A percentile compares a stretch with the other conserved stretches of the same genome.
Conservation (phyloP, 1,284 basidiomycete genomes). For the Gymnopus androsaceus region DNA sequence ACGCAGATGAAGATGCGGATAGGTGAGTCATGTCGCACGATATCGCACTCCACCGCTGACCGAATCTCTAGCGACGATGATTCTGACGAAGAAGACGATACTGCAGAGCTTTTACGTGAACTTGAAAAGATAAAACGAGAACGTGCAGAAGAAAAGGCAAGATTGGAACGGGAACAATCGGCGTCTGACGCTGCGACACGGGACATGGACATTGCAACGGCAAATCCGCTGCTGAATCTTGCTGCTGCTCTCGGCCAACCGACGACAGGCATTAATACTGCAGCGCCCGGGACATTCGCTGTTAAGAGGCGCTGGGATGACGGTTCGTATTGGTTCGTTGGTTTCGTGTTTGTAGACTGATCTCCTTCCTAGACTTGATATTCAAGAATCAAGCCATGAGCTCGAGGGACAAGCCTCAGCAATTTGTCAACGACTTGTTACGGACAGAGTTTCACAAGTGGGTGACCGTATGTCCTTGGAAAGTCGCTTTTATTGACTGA, state of each 20-base stretch:
- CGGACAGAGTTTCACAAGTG: conserved; percentile 91
- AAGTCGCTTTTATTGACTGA: neutral
- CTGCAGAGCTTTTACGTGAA: conserved; percentile 88
- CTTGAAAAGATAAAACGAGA: conserved; percentile 95
- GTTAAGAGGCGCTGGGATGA: conserved; percentile 96
- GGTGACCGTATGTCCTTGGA: conserved; percentile 28
- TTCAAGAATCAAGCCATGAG: conserved; percentile 95
- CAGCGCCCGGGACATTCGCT: conserved; percentile 80
- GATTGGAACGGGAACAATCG: conserved; percentile 76
- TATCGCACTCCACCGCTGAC: neutral
- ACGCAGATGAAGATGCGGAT: conserved; percentile 37
- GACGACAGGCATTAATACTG: conserved; percentile 67
- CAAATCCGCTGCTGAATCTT: conserved; percentile 86
- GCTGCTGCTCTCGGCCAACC: conserved; percentile 84
- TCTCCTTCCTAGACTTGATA: conserved; percentile 71
- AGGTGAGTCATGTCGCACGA: conserved; percentile 61
- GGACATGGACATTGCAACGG: conserved; percentile 82
- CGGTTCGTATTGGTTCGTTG: conserved; percentile 56
- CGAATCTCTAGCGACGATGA: conserved; percentile 30
- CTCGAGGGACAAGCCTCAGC: conserved; percentile 60
- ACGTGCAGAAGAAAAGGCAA: conserved; percentile 87
- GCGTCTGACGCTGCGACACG: conserved; percentile 65
- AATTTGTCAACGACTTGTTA: conserved; percentile 91
- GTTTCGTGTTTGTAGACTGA: neutral
- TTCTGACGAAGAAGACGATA: conserved; percentile 85